These are phyloP conservation scores for Pestalotiopsis sp. DNA, from an alignment of 2,329 filamentous ascomycete genomes.

Conservation along the genomic window DNA sequence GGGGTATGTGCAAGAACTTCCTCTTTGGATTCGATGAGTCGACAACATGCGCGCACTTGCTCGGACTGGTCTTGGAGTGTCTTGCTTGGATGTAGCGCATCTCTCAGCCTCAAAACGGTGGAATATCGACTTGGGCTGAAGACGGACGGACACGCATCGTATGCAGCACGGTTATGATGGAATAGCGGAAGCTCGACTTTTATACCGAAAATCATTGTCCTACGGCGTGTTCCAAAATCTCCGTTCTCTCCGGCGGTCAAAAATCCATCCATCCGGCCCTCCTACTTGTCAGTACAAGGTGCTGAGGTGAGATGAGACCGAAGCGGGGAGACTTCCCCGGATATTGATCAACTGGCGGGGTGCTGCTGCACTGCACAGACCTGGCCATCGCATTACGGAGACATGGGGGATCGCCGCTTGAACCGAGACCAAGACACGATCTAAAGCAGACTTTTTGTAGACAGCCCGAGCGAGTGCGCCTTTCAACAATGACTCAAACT, in stretches of 20 bases:
- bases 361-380: neutral
- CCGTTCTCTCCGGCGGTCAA: neutral
- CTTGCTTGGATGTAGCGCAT: neutral
- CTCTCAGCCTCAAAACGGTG: too few species aligned
- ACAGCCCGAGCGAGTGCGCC: constrained; percentile 30
- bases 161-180: neutral
- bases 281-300: neutral
- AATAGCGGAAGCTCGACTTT: neutral
- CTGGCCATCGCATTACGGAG: neutral
- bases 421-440: neutral
- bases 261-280: neutral
- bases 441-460: neutral
- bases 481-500: constrained; percentile 13
- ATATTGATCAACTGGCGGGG: neutral
- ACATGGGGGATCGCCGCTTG: neutral
- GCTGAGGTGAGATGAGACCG: neutral
- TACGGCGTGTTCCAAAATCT: neutral
- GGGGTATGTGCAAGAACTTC: constrained; percentile 98
- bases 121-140: neutral
- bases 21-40: constrained; percentile 65
- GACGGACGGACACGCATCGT: neutral
- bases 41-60: constrained; percentile 28
- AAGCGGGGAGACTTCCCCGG: neutral
- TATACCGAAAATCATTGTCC: neutral
- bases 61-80: constrained; percentile 22